Evolutionary conservation across 75 land plant genomes (phyloP).

Genomic region (Cupressus sempervirens): DNA sequence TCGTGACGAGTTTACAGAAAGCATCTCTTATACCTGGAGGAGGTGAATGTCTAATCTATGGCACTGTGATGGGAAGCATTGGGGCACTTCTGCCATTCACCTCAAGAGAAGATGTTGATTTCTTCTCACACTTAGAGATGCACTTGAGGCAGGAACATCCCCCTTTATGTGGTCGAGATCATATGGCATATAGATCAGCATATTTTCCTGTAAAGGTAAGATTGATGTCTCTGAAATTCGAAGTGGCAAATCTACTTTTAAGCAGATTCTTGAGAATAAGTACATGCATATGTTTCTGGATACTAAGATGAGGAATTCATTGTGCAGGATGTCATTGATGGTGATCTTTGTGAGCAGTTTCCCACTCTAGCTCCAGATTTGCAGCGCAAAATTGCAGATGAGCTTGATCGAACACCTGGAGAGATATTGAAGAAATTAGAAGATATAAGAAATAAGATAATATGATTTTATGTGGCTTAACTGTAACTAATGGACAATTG

Average conservation of each 20-base stretch:
- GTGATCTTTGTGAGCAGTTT: conserved; percentile 97
- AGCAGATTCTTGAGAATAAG: background rate
- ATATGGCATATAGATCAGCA: conserved; percentile 93
- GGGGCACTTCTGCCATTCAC: conserved; percentile 91
- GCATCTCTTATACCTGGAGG: conserved; percentile 98
- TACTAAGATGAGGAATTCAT: background rate
- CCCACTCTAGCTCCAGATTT: conserved; percentile 83
- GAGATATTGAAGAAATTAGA: conserved; percentile 97
- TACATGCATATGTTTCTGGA: background rate
- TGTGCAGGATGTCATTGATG: conserved; percentile 99
- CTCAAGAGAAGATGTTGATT: conserved; percentile 96
- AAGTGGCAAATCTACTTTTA: background rate
- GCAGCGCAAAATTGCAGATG: conserved; percentile 99
- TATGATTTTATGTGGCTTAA: conserved; percentile 26
- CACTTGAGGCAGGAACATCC: conserved; percentile 98
- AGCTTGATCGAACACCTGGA: conserved; percentile 91
- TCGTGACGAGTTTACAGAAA: conserved; percentile 82
- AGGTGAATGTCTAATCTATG: conserved; percentile 85
- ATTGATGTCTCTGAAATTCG: background rate
- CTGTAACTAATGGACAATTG: background rate
- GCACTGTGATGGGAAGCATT: conserved; percentile 96
- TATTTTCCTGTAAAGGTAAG: conserved; percentile 97
- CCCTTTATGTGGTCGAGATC: conserved; percentile 96
- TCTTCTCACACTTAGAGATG: conserved; percentile 99
- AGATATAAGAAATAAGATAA: conserved; percentile 87